Base-by-base conservation (phyloP, 108 stramenopile species). In the Nannochloropsis oceanica region DNA sequence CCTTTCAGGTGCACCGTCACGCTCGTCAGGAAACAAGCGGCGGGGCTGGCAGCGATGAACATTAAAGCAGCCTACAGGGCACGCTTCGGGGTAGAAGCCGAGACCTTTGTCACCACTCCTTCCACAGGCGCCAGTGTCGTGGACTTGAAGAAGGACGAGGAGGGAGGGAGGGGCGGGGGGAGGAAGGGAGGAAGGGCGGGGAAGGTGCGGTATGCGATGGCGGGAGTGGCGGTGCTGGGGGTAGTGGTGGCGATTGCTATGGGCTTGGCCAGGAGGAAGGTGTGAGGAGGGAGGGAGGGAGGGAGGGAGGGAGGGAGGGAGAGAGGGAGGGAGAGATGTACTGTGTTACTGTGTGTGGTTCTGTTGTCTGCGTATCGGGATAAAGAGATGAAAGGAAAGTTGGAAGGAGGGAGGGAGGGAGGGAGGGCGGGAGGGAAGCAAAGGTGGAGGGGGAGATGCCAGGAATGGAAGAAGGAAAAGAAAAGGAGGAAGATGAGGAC, bases 141-240 rank as follows among this genome's bases (percentile, higher is more conserved):
- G n/a, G n/a, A n/a, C n/a, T n/a, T n/a, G n/a, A n/a, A n/a, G n/a
- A n/a, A n/a, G n/a, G n/a, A n/a, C n/a, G n/a, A n/a, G n/a, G n/a
- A n/a, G n/a, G n/a, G n/a, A n/a, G 94, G 34, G 88, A 43, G n/a
- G 88, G 87, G 3, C 94, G 95, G 25, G 93, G 93, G 82, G 93
- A 92, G 26, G 84, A 88, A 42, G 26, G 42, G n/a, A 27, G 25
- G 43, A 22, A 82, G 24, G 24, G 82, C 12, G 2, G 26, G 26
- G 82, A 0, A 82, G 43, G 43, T n/a, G 26, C 26, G 26, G 14
- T 0, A 20, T 27, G 0, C 25, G 1, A 79, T 25, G 18, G 59
- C 8, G 59, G 59, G 59, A 7, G 59, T n/a, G 59, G 59, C 7
- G n/a, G 59, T 73, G 22, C 59, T 22, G 59, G 59, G n/a, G 7